Evolutionary conservation across 2,329 filamentous ascomycete species (phyloP), one percentile per base, ranked within the genome.

Genomic region (Colletotrichum trifolii): DNA sequence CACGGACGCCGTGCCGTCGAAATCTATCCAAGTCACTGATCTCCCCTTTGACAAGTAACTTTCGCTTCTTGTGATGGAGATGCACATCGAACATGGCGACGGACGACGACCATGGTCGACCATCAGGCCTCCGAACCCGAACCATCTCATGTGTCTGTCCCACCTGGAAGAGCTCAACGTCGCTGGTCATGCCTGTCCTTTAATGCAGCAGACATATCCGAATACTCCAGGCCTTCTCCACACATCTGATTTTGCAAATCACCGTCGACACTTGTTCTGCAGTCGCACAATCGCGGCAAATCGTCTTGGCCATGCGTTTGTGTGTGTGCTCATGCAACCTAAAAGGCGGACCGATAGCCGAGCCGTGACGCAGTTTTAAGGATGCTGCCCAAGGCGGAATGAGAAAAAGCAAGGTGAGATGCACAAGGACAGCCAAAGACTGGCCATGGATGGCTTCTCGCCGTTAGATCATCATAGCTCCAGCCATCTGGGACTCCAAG

Each of bases 321-420:
- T 34, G 33, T 57, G 47, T 42, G 47, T 25, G 45, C 52, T 54
- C 36, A 53, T 63, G 58, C 52, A 62, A 66, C 63, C 42, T 66
- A 62, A 63, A 62, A 25, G 47, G 25, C 52, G 35, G 58, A 56
- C 57, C 38, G 57, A 33, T 62, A 33, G 52, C 58, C 47, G 43
- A 49, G 52, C 58, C 52, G 58, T 63, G 15, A 39, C 36, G 48
- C 43, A 64, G 17, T 38, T 36, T 15, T n/a, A 46, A 34, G 43
- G 36, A 6, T 12, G 33, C 13, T 13, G 15, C 25, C 55, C 35
- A 34, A 36, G 45, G 55, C 39, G 38, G 52, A 15, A 15, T 15
- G 15, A 36, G 59, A 55, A 54, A 63, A 66, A 63, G 58, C 47
- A 66, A 66, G 43, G 38, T 43, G 42, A 63, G 40, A 46, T 47